Conservation (phyloP, 73 alveolate genomes). For the Stentor roeselii region DNA sequence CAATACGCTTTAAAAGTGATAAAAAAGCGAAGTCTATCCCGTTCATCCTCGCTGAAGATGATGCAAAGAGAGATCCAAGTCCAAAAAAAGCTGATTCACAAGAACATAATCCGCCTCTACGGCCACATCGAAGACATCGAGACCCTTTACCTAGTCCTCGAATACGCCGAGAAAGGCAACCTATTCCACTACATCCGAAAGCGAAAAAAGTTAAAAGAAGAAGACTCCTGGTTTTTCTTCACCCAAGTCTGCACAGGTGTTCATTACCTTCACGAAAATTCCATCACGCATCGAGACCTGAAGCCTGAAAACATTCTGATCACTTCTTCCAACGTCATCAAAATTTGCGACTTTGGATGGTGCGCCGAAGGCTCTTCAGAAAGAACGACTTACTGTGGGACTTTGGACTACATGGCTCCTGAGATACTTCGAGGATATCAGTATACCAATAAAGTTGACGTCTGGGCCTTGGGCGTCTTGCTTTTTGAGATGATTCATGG, state of each 20-base stretch:
- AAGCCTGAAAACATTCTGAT: slow-evolving; percentile 45
- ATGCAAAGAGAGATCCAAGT: slow-evolving; percentile 67
- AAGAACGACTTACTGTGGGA: slow-evolving; percentile 90
- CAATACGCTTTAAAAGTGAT: slow-evolving; percentile 22
- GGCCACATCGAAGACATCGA: slow-evolving; percentile 58
- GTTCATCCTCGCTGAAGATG: slow-evolving; percentile 52
- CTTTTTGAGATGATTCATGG: slow-evolving; percentile 51
- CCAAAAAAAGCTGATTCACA: slow-evolving; percentile 52
- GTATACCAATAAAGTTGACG: slow-evolving; percentile 83
- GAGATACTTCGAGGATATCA: slow-evolving; percentile 79
- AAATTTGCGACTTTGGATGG: slow-evolving; percentile 74
- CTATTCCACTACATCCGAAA: slow-evolving; percentile 38
- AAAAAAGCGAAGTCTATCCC: slow-evolving; percentile 40
- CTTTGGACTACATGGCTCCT: slow-evolving; percentile 93
- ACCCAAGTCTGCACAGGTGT: slow-evolving; percentile 55
- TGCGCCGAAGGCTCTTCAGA: slow-evolving; percentile 44
- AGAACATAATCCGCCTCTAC: slow-evolving; percentile 58
- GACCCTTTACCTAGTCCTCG: slow-evolving; percentile 23
- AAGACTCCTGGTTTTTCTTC: slow-evolving; percentile 46
- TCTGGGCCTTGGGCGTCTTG: slow-evolving; percentile 86
- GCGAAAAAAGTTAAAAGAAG: slow-evolving; percentile 48
- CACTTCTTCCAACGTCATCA: slow-evolving; percentile 8
- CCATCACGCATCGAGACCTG: slow-evolving; percentile 53
- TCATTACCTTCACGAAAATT: slow-evolving; percentile 46
- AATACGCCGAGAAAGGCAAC: slow-evolving; percentile 51